Conservation (phyloP, 2,329 filamentous ascomycete genomes). For the Scleromitrula shiraiana region DNA sequence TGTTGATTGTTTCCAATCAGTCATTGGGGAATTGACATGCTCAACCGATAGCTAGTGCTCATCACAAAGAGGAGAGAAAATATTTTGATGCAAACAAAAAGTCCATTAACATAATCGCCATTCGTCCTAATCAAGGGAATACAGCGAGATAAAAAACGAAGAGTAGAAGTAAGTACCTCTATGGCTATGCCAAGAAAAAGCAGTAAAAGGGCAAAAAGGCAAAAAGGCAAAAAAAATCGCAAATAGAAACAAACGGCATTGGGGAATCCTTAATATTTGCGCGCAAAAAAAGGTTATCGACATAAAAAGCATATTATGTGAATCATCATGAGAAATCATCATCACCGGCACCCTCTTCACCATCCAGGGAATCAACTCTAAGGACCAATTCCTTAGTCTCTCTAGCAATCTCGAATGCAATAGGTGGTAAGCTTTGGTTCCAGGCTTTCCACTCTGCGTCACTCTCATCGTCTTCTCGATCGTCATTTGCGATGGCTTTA, state of each 20-base stretch:
- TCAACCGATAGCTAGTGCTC: neutral
- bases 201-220: neutral
- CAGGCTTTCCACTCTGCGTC: constrained; percentile 52
- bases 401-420: constrained; percentile 79
- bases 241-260: neutral
- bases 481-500: constrained; percentile 47
- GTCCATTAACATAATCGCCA: too few species aligned
- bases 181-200: constrained; percentile 8
- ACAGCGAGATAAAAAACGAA: neutral
- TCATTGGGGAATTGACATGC: neutral
- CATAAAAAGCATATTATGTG: neutral
- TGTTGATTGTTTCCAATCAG: neutral
- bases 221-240: neutral
- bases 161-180: neutral
- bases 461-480: constrained; percentile 44
- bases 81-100: neutral
- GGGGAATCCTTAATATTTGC: neutral
- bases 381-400: constrained; percentile 69
- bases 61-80: neutral
- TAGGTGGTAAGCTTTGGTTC: constrained; percentile 66
- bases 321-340: constrained; percentile 21
- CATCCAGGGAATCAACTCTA: constrained; percentile 34
- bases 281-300: neutral
- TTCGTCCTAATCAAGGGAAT: neutral
- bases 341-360: constrained; percentile 17